These are phyloP conservation scores for Boletus sp. DNA, from an alignment of 768 basidiomycete genomes.

Conservation along the genomic window DNA sequence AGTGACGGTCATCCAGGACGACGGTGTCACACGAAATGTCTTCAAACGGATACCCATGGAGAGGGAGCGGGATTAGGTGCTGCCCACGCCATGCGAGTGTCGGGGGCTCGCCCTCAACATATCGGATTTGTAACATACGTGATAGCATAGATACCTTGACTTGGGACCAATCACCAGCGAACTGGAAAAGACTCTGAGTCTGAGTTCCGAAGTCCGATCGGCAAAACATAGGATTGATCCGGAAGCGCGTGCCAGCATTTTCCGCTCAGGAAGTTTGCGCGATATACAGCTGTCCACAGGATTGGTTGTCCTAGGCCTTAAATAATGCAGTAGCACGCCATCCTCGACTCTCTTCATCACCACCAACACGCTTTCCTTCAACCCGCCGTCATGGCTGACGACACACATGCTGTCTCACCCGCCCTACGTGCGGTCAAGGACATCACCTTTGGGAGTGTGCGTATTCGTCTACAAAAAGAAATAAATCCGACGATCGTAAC, in stretches of 20 bases:
- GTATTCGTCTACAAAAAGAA: conserved; percentile 21
- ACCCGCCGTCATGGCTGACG: conserved; percentile 21
- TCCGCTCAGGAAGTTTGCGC: conserved; percentile 14
- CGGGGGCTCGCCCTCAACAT: neutral
- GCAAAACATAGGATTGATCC: neutral
- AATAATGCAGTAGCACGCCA: conserved; percentile 27
- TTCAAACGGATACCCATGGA: conserved; percentile 40
- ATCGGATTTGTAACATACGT: neutral
- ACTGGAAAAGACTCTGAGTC: too few relatives aligned
- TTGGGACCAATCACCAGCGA: neutral
- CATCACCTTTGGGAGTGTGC: conserved; percentile 56
- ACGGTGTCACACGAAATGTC: conserved; percentile 57
- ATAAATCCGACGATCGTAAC: neutral
- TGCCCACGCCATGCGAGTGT: neutral
- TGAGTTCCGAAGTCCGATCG: conserved; percentile 11
- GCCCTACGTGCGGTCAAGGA: conserved; percentile 40
- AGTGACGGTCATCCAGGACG: conserved; percentile 48
- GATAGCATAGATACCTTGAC: neutral
- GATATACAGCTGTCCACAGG: conserved; percentile 21
- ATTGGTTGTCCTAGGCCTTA: conserved; percentile 19
- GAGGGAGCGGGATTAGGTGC: conserved; percentile 1
- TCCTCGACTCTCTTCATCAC: neutral
- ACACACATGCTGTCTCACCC: conserved; percentile 15
- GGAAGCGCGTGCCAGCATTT: conserved; percentile 11
- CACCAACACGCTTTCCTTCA: neutral